Conservation (phyloP, 768 basidiomycete genomes). For the Suillus discolor region DNA sequence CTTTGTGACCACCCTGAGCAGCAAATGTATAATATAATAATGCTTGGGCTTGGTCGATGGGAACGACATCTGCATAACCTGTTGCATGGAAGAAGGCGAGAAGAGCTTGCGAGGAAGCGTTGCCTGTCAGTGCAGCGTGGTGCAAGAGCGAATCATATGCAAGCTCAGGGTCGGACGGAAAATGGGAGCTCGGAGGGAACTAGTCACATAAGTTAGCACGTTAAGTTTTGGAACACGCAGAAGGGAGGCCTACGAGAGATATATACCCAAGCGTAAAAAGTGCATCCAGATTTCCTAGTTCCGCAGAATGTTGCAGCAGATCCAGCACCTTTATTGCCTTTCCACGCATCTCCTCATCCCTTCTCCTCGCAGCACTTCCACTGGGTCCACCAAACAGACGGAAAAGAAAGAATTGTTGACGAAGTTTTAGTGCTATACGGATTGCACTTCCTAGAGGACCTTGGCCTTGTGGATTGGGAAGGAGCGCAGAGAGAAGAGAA, state of each 20-base stretch:
- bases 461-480: slow-evolving; percentile 75
- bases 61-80: slow-evolving; percentile 69
- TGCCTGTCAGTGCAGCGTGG: slow-evolving; percentile 74
- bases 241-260: slow-evolving; percentile 55
- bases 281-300: slow-evolving; percentile 76
- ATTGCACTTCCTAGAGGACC: slow-evolving; percentile 73
- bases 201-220: slow-evolving; percentile 25
- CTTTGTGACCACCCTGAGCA: slow-evolving; percentile 83
- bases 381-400: slow-evolving; percentile 45
- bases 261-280: slow-evolving; percentile 67
- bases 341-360: slow-evolving; percentile 65
- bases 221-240: not conserved
- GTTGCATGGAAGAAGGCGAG: slow-evolving; percentile 90
- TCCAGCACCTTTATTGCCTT: slow-evolving; percentile 85
- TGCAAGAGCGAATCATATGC: slow-evolving; percentile 64
- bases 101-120: slow-evolving; percentile 83
- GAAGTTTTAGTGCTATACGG: slow-evolving; percentile 68
- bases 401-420: slow-evolving; percentile 58
- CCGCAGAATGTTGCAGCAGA: slow-evolving; percentile 77
- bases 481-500: slow-evolving; percentile 63
- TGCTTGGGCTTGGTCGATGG: slow-evolving; percentile 76
- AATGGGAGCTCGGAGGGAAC: slow-evolving; percentile 76
- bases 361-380: slow-evolving; percentile 45
- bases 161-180: slow-evolving; percentile 58
- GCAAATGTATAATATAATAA: slow-evolving; percentile 94